Evolutionary conservation across 2,329 filamentous ascomycete genomes (phyloP).

Genomic region (Nothopassalora personata): DNA sequence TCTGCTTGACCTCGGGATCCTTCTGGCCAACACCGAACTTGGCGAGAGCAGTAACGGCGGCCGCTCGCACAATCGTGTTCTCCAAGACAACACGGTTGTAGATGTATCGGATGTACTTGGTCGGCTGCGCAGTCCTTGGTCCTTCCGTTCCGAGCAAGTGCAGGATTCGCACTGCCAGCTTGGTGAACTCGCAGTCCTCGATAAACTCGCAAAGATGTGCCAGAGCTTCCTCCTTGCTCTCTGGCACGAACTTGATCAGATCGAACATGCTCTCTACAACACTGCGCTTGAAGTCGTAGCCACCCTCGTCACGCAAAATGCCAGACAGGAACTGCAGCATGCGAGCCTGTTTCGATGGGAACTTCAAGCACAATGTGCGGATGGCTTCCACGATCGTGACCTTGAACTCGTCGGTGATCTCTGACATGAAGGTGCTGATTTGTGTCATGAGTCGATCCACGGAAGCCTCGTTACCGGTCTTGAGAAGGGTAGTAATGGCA

Average conservation of each 20-base stretch:
- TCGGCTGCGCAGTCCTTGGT: constrained; percentile 89
- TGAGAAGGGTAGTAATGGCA: constrained; percentile 93
- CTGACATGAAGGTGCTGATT: constrained; percentile 95
- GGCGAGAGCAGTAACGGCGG: constrained; percentile 88
- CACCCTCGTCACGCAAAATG: constrained; percentile 93
- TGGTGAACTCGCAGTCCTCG: constrained; percentile 98
- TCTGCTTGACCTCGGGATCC: constrained; percentile 93
- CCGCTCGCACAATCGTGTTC: constrained; percentile 91
- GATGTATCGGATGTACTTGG: constrained; percentile 98
- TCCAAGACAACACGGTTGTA: constrained; percentile 98
- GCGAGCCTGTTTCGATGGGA: constrained; percentile 94
- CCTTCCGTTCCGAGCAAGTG: constrained; percentile 92
- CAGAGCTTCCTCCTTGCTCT: constrained; percentile 73
- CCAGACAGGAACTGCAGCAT: constrained; percentile 97
- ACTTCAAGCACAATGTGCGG: constrained; percentile 91
- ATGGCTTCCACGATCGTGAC: constrained; percentile 99
- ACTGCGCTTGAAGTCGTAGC: constrained; percentile 95
- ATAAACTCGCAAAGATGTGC: constrained; percentile 98
- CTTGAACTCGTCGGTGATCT: constrained; percentile 99
- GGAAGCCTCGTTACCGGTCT: constrained; percentile 95
- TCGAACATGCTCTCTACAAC: constrained; percentile 99
- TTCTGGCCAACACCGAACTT: constrained; percentile 98
- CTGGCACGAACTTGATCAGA: constrained; percentile 96
- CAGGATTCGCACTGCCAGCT: constrained; percentile 89
- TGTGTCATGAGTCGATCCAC: constrained; percentile 98